Evolutionary conservation across 352 stramenopile species (phyloP).

Genomic region (Peronosclerospora sorghi): DNA sequence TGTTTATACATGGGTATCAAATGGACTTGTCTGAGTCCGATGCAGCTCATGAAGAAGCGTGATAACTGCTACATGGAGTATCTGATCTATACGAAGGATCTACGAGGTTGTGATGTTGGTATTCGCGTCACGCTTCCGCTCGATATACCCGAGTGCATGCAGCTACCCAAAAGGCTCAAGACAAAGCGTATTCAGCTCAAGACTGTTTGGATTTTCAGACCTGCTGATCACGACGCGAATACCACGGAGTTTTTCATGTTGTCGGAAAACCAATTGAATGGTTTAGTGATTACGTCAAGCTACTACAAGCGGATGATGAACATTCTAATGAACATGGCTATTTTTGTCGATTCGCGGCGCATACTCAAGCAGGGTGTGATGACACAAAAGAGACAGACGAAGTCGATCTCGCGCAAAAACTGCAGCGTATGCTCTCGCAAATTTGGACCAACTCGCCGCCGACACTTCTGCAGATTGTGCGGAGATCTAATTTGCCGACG

Average conservation of each 20-base stretch:
- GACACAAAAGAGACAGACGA: slow-evolving; percentile 34
- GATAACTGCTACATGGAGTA: slow-evolving; percentile 76
- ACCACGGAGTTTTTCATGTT: slow-evolving; percentile 56
- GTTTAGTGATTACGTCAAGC: slow-evolving; percentile 17
- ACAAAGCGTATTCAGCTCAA: slow-evolving; percentile 46
- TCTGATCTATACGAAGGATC: slow-evolving; percentile 54
- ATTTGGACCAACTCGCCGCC: slow-evolving; percentile 49
- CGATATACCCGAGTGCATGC: slow-evolving; percentile 50
- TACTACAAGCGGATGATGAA: slow-evolving; percentile 54
- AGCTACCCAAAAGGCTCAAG: slow-evolving; percentile 34
- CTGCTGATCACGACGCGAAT: slow-evolving; percentile 18
- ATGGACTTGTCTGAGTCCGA: slow-evolving; percentile 56
- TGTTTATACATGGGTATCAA: slow-evolving; percentile 77
- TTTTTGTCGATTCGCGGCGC: slow-evolving; percentile 45
- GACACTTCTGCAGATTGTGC: slow-evolving; percentile 72
- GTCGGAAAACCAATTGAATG: slow-evolving; percentile 46
- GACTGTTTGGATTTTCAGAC: slow-evolving; percentile 38
- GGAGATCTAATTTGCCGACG: slow-evolving; percentile 70
- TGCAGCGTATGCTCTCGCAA: slow-evolving; percentile 55
- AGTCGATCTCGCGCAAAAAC: slow-evolving; percentile 27
- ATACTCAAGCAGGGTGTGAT: slow-evolving; percentile 47
- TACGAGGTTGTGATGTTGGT: slow-evolving; percentile 44
- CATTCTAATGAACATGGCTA: slow-evolving; percentile 46
- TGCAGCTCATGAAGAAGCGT: slow-evolving; percentile 47
- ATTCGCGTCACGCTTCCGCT: slow-evolving; percentile 55